Percentiles rank a stretch among this genome's conserved stretches.
Conservation (phyloP, 2,329 filamentous ascomycete genomes). For the Pyrenophora graminea region DNA sequence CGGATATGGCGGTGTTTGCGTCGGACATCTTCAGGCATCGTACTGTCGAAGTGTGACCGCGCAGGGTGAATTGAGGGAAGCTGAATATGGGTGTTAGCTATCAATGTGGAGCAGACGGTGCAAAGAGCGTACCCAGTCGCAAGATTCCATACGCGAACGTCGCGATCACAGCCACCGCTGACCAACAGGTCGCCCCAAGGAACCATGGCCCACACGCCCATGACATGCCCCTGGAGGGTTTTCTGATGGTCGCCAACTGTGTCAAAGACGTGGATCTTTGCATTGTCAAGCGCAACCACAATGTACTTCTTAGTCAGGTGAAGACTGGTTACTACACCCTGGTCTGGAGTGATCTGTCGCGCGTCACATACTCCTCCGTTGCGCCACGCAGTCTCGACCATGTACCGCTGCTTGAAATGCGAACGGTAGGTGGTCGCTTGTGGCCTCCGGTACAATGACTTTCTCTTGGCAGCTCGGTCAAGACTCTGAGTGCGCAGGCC, state of each 20-base stretch:
- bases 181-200: conserved; percentile 95
- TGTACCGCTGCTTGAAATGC: conserved; percentile 96
- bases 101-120: not conserved
- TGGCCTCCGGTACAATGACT: conserved; percentile 50
- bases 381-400: conserved; percentile 96
- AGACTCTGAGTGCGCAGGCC: conserved; percentile 59
- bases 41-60: conserved; percentile 95
- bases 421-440: conserved; percentile 86
- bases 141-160: conserved; percentile 97
- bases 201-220: conserved; percentile 99
- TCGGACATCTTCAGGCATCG: conserved; percentile 98
- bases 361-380: conserved; percentile 84
- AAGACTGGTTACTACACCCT: conserved; percentile 93
- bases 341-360: conserved; percentile 91
- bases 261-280: conserved; percentile 97
- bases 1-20: conserved; percentile 89
- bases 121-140: conserved; percentile 72
- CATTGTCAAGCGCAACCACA: conserved; percentile 95
- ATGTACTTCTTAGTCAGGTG: conserved; percentile 96
- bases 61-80: conserved; percentile 62
- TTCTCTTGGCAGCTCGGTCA: conserved; percentile 55
- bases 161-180: conserved; percentile 93
- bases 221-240: conserved; percentile 91
- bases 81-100: conserved; percentile 24
- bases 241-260: conserved; percentile 85